A percentile compares a stretch with the other conserved stretches of the same genome.
Conservation (phyloP, 1,284 basidiomycete genomes). For the Rhodotorula sp. region DNA sequence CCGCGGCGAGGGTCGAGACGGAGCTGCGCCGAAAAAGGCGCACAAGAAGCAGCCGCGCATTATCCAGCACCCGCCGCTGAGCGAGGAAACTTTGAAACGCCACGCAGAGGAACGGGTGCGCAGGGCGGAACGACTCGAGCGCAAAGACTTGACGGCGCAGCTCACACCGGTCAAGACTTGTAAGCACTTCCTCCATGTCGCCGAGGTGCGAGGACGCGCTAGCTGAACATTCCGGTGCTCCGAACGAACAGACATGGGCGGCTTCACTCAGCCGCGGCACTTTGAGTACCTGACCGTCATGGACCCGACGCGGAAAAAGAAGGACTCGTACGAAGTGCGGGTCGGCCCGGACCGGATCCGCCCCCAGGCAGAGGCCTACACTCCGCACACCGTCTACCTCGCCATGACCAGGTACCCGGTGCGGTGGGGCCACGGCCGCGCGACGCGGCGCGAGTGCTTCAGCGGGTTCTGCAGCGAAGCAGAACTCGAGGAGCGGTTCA, state of each 20-base stretch:
- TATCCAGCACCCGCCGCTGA: neutral
- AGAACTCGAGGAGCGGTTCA: slow-evolving; percentile 47
- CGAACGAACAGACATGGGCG: slow-evolving; percentile 47
- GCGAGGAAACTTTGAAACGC: slow-evolving; percentile 1
- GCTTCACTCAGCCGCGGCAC: slow-evolving; percentile 53
- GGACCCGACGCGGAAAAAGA: slow-evolving; percentile 46
- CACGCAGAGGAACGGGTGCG: slow-evolving; percentile 1
- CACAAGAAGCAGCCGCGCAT: neutral
- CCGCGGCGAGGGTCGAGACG: neutral
- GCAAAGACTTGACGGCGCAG: slow-evolving; percentile 31
- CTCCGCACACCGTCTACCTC: slow-evolving; percentile 53
- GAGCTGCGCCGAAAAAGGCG: neutral
- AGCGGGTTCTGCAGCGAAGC: slow-evolving; percentile 51
- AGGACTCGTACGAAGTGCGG: slow-evolving; percentile 46
- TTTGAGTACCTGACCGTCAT: slow-evolving; percentile 52
- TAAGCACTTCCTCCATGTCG: neutral
- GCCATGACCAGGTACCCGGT: slow-evolving; percentile 52
- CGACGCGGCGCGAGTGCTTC: slow-evolving; percentile 49
- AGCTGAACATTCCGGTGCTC: neutral
- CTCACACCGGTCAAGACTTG: slow-evolving; percentile 32
- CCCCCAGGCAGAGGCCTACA: slow-evolving; percentile 51
- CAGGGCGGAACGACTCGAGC: slow-evolving; percentile 29
- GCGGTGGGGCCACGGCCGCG: slow-evolving; percentile 47
- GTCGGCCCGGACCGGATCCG: slow-evolving; percentile 18
- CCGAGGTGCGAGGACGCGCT: too few relatives aligned